A percentile compares a stretch with the other conserved stretches of the same genome.
Evolutionary conservation across 805 yeast genomes (phyloP).

Genomic region (Candida koratica): DNA sequence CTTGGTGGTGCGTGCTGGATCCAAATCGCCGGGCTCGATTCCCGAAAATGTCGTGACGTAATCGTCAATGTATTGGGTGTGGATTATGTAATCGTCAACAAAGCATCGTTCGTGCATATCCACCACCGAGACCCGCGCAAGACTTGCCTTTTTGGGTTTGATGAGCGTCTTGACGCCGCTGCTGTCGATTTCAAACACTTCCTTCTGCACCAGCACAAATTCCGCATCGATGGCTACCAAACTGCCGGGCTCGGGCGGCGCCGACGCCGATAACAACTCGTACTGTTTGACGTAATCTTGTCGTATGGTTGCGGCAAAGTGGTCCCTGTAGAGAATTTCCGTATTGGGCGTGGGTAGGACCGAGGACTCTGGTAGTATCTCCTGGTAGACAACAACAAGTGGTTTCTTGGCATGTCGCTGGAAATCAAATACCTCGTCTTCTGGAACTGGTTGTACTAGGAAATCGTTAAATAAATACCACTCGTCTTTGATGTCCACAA

Average conservation of each 20-base stretch:
- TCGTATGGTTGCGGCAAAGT: slow-evolving; percentile 64
- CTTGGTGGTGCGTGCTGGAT: slow-evolving; percentile 59
- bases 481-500: slow-evolving; percentile 42
- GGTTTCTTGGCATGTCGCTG: slow-evolving; percentile 82
- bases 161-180: slow-evolving; percentile 67
- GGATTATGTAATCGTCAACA: slow-evolving; percentile 87
- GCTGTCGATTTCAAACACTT: slow-evolving; percentile 70
- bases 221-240: slow-evolving; percentile 95
- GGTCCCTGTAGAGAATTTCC: slow-evolving; percentile 67
- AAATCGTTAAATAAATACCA: slow-evolving; percentile 94
- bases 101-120: slow-evolving; percentile 72
- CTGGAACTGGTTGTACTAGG: slow-evolving; percentile 70
- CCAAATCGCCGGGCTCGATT: slow-evolving; percentile 87
- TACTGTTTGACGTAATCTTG: slow-evolving; percentile 59
- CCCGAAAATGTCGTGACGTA: slow-evolving; percentile 90
- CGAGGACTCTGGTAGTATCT: background rate
- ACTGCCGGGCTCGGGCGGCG: slow-evolving; percentile 72
- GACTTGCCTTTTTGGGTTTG: slow-evolving; percentile 68
- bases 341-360: no score
- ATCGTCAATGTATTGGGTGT: slow-evolving; percentile 68
- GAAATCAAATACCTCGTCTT: slow-evolving; percentile 73
- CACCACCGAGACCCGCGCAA: slow-evolving; percentile 87
- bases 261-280: slow-evolving; percentile 58
- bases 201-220: slow-evolving; percentile 79
- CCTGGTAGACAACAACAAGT: slow-evolving; percentile 61